Percentiles rank a stretch among this genome's conserved stretches.
Conservation (phyloP, 306 rosid genomes). For the Dryas alaskensis region DNA sequence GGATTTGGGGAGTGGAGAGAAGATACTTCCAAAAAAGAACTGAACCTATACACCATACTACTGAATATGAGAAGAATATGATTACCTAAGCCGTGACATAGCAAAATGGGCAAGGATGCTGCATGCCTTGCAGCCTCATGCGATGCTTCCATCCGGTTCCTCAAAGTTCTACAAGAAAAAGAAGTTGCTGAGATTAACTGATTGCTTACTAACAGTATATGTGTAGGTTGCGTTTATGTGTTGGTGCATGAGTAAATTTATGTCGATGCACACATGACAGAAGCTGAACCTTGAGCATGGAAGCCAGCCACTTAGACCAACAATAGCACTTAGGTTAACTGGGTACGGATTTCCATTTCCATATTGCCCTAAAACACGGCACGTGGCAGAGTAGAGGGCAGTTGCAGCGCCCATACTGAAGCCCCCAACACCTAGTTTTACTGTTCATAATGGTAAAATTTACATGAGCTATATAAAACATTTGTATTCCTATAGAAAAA, state of each 20-base stretch:
- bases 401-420: slow-evolving; percentile 98
- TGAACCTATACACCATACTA: slow-evolving; percentile 14
- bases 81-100: slow-evolving; percentile 86
- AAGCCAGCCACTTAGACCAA: slow-evolving; percentile 95
- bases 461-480: slow-evolving; percentile 14
- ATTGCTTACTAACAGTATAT: slow-evolving; percentile 14
- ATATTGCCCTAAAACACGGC: slow-evolving; percentile 64
- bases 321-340: slow-evolving; percentile 65
- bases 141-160: slow-evolving; percentile 56
- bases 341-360: slow-evolving; percentile 81
- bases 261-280: slow-evolving; percentile 23
- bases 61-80: slow-evolving; percentile 20
- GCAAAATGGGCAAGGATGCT: slow-evolving; percentile 66
- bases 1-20: not conserved
- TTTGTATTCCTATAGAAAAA: not conserved
- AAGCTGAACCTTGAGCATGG: slow-evolving; percentile 89
- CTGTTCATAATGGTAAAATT: slow-evolving; percentile 37
- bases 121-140: slow-evolving; percentile 75
- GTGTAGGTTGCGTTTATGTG: slow-evolving; percentile 14
- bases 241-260: slow-evolving; percentile 19
- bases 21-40: not conserved
- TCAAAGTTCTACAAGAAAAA: slow-evolving; percentile 53
- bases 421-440: slow-evolving; percentile 91
- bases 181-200: slow-evolving; percentile 15
- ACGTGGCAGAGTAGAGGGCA: slow-evolving; percentile 86